Evolutionary conservation across 2,329 filamentous ascomycete species (phyloP).

Genomic region (Penicillium digitatum): DNA sequence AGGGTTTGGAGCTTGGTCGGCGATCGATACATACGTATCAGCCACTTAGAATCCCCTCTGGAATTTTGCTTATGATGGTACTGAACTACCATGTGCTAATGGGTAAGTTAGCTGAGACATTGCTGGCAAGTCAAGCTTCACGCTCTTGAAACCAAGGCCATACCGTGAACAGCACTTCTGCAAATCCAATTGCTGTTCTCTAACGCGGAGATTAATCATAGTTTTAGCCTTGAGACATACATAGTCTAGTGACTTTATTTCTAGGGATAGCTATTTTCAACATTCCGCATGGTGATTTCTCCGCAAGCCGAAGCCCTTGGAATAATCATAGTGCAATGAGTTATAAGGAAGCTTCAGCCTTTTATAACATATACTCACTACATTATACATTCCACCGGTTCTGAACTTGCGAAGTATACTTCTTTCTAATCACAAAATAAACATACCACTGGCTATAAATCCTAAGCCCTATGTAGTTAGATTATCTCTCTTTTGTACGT

Average conservation of each 20-base stretch:
- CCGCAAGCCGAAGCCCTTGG: neutral
- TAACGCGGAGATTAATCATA: neutral
- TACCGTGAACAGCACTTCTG: neutral
- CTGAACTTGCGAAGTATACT: too few species aligned
- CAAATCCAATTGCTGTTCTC: neutral
- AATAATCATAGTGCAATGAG: neutral
- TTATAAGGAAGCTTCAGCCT: too few species aligned
- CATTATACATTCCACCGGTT: too few species aligned
- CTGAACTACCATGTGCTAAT: neutral
- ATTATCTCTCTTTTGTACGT: too few species aligned
- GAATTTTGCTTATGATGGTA: neutral
- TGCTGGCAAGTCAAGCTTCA: neutral
- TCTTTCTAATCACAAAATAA: too few species aligned
- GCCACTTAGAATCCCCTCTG: neutral
- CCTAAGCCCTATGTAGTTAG: too few species aligned
- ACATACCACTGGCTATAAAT: too few species aligned
- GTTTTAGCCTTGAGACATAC: neutral
- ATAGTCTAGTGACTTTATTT: neutral
- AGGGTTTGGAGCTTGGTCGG: neutral
- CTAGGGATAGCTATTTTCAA: conserved; percentile 1
- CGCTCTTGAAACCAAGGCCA: neutral
- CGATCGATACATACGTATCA: neutral
- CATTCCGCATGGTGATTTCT: conserved; percentile 1
- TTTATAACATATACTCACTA: too few species aligned
- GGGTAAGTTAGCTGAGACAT: neutral